Conservation (phyloP, 768 basidiomycete genomes). For the Cyclocybe aegerita region DNA sequence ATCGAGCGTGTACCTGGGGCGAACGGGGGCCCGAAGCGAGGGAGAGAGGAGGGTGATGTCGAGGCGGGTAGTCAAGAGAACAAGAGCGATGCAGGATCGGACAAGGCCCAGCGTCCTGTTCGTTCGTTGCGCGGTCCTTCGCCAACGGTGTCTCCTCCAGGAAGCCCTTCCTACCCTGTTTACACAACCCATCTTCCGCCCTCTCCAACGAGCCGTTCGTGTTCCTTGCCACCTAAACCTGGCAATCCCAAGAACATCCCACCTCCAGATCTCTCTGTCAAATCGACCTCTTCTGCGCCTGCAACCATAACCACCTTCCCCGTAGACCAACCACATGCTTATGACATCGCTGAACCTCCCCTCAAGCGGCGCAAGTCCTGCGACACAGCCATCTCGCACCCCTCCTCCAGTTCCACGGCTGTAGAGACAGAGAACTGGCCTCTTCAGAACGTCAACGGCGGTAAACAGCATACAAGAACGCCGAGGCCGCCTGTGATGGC, state of each 20-base stretch:
- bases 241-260: not conserved
- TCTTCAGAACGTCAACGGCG: no score
- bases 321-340: no score
- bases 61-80: not conserved
- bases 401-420: not conserved
- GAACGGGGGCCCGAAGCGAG: not conserved
- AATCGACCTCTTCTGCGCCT: no score
- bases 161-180: slow-evolving; percentile 1
- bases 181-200: not conserved
- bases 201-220: not conserved
- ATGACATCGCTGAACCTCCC: slow-evolving; percentile 6
- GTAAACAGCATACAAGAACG: no score
- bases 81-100: not conserved
- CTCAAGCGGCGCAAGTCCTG: slow-evolving; percentile 13
- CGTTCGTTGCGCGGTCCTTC: not conserved
- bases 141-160: slow-evolving; percentile 2
- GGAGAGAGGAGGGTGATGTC: not conserved
- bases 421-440: not conserved
- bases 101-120: not conserved
- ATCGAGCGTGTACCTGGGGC: not conserved
- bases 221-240: not conserved
- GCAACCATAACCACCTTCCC: not conserved
- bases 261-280: not conserved
- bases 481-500: no score
- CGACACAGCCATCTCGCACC: not conserved